phyloP scores from a whole-genome alignment of 2,329 filamentous ascomycete genomes.

The Xylariaceae sp. region DNA sequence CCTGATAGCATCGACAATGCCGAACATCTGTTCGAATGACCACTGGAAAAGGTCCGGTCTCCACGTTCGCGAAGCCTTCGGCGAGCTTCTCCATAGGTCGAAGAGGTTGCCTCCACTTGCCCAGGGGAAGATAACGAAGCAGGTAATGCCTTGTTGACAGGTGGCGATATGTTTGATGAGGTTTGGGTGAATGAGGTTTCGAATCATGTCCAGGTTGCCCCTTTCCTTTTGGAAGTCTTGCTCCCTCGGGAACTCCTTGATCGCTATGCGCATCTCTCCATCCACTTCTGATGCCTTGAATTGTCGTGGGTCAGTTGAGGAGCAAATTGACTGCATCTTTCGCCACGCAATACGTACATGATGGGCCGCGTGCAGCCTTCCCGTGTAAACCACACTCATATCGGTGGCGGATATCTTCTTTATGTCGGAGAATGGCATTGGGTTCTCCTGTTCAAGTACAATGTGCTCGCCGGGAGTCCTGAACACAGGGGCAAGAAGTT shows the following conservation, averaged over 20 bases:
- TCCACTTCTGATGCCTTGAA: not conserved
- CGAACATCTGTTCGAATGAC: constrained; percentile 8
- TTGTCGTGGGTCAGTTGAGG: not conserved
- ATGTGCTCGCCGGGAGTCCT: not conserved
- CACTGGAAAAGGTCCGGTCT: not conserved
- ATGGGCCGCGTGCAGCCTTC: constrained; percentile 2
- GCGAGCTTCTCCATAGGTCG: constrained; percentile 2
- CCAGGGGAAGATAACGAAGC: constrained; percentile 5
- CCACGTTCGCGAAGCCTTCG: not conserved
- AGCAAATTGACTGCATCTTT: not conserved
- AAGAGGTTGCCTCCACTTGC: constrained; percentile 6
- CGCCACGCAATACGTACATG: not conserved
- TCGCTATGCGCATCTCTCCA: not conserved
- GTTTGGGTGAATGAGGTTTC: constrained; percentile 2
- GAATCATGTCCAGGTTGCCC: not conserved
- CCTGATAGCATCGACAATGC: constrained; percentile 4
- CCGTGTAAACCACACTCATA: constrained; percentile 3
- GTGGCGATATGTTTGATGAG: constrained; percentile 8
- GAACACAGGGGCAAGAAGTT: constrained; percentile 3
- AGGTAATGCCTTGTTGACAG: not conserved
- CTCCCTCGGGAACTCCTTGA: constrained; percentile 1
- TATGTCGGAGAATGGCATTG: constrained; percentile 36
- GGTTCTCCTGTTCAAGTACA: constrained; percentile 39
- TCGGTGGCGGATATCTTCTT: not conserved
- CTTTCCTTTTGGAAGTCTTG: constrained; percentile 2